Conservation (phyloP, 2,329 filamentous ascomycete species). For the Fusarium sp. region DNA sequence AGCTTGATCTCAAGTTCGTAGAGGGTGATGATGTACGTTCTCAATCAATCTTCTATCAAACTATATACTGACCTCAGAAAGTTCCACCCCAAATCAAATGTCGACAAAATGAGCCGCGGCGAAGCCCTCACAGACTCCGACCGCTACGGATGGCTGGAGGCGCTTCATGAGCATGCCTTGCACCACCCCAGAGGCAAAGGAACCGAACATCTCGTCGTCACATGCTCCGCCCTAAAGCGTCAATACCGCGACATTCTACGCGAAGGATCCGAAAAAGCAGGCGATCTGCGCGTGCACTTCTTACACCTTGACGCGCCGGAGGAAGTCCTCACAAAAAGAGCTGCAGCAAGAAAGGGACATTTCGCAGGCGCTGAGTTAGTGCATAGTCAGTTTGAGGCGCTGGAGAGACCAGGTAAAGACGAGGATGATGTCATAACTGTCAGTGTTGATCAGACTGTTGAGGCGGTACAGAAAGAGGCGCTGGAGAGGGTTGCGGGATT, state of each 20-base stretch:
- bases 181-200: conserved; percentile 26
- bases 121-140: conserved; percentile 23
- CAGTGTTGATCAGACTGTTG: conserved; percentile 20
- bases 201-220: conserved; percentile 29
- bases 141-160: conserved; percentile 17
- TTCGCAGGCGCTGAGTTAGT: conserved; percentile 17
- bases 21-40: conserved; percentile 23
- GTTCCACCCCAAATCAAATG: conserved; percentile 31
- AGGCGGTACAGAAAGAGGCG: conserved; percentile 23
- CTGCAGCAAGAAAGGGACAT: conserved; percentile 18
- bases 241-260: conserved; percentile 26
- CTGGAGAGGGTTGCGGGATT: conserved; percentile 5
- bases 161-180: conserved; percentile 9
- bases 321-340: conserved; percentile 16
- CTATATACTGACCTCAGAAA: background rate
- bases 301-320: conserved; percentile 29
- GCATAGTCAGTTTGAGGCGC: conserved; percentile 21
- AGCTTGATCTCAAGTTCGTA: conserved; percentile 28
- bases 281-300: conserved; percentile 25
- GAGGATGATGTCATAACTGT: conserved; percentile 22
- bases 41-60: no score
- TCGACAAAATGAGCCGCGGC: conserved; percentile 31
- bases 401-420: conserved; percentile 8
- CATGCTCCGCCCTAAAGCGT: conserved; percentile 27
- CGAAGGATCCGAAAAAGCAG: conserved; percentile 18